These are phyloP conservation scores for Suillus hirtellus DNA, from an alignment of 768 basidiomycete genomes.

Conservation along the genomic window DNA sequence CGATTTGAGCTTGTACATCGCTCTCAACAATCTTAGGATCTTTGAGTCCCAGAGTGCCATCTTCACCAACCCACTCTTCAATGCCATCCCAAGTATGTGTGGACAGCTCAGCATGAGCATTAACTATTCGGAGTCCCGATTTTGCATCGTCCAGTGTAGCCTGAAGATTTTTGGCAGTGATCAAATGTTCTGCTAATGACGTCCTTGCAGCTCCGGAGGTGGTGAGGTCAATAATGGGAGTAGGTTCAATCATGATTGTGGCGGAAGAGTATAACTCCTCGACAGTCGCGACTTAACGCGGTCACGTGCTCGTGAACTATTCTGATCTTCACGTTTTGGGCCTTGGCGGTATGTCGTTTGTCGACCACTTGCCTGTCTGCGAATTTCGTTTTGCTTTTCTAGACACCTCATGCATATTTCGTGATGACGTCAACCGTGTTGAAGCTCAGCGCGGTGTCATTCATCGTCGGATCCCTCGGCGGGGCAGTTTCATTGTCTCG, in stretches of 20 bases:
- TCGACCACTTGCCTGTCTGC: no score
- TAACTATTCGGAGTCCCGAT: conserved; percentile 21
- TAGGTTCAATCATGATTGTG: conserved; percentile 2
- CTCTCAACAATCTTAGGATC: conserved; percentile 59
- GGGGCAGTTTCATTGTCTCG: no score
- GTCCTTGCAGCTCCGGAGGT: not conserved
- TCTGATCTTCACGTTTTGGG: no score
- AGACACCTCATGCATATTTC: no score
- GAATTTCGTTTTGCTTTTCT: no score
- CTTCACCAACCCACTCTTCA: conserved; percentile 30
- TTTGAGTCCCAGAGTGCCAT: conserved; percentile 27
- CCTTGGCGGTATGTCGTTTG: no score
- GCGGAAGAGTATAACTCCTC: not conserved
- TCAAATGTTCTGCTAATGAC: not conserved
- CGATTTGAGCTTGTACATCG: conserved; percentile 62
- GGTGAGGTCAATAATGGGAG: not conserved
- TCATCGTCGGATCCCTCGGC: no score
- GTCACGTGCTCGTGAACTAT: conserved; percentile 1
- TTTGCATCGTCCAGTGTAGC: conserved; percentile 26
- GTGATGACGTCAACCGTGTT: no score
- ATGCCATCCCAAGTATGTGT: conserved; percentile 30
- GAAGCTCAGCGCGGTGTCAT: no score
- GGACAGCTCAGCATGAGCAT: conserved; percentile 23
- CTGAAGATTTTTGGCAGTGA: conserved; percentile 25
- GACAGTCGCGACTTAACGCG: not conserved